Base-by-base conservation (phyloP, 139 green algal genomes). In the Chlorella sp. region DNA sequence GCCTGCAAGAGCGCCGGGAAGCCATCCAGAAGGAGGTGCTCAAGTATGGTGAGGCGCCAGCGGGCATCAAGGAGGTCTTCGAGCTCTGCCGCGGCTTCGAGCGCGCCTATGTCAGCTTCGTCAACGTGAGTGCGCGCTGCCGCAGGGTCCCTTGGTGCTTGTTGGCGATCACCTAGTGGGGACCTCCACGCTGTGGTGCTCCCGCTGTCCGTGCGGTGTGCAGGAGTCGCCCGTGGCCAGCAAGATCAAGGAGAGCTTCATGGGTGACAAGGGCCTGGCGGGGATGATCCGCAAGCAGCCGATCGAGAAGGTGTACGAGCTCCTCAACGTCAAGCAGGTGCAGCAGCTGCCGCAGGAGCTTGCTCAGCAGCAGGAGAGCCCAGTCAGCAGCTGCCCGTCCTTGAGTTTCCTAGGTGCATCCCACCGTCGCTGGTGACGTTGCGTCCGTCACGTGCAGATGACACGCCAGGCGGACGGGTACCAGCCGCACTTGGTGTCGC, bases 71-170 rank as follows among this genome's bases (percentile, higher is more conserved):
- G 69, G 91, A 97, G 71, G 83, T 96, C 14, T 95, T 97, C 69
- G 83, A 92, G 73, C 87, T 95, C 3, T 97, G 92, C 77, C 68
- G 92, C 5, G 88, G 87, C n/a, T 97, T 97, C 77, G 92, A 97
- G 72, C 74, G 85, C 0, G 88, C 88, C 3, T 97, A 94, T 74
- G 78, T 82, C 6, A 71, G 83, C 6, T 87, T 90, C 49, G 69
- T 97, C 2, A 88, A 94, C 62, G 89, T 91, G 64, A 78, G 83
- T n/a, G n/a, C n/a, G n/a, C n/a, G n/a, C n/a, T n/a, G n/a, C n/a
- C n/a, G n/a, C n/a, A n/a, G n/a, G n/a, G n/a, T n/a, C n/a, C n/a
- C n/a, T n/a, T n/a, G n/a, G n/a, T n/a, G n/a, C n/a, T n/a, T n/a
- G n/a, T n/a, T n/a, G n/a, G n/a, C n/a, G n/a, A n/a, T n/a, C n/a